Evolutionary conservation across 208 protist genomes (phyloP), one percentile per base, ranked within the genome.

Genomic region (Trypanosoma congolense): DNA sequence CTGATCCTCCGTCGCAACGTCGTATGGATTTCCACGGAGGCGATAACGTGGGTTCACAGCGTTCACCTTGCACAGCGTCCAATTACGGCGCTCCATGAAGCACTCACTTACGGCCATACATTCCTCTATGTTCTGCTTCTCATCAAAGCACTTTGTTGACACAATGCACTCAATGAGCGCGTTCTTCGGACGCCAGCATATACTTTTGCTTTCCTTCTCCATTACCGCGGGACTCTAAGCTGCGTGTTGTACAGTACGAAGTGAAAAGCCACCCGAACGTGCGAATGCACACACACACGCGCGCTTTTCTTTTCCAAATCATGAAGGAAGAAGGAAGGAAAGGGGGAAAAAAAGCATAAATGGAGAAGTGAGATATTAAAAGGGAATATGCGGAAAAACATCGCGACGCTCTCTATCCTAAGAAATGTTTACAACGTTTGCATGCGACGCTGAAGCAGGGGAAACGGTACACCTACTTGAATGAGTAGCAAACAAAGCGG

Each of bases 21-120:
- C 87, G 70, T 93, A 93, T 14, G 87, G 87, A 42, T 93, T 93
- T 46, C 87, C 87, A 6, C 87, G 82, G 18, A 91, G 58, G 3
- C 87, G 74, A 52, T 93, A 93, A 18, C 83, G 65, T 4, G 87
- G 87, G 66, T 93, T 93, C 8, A 83, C 53, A n/a, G 87, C 80
- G 47, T 93, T 93, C 68, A 90, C 77, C 67, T 93, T 93, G 59
- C 87, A 93, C 41, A 93, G 51, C 24, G 77, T 89, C 83, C 87
- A 93, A 61, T 93, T 93, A 14, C 81, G 69, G 5, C 87, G 72
- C 60, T 90, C 83, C 1, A 90, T 56, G 52, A 90, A 91, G 66
- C 87, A 93, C 47, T 91, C 80, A 61, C 83, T 91, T 14, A 53
- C 69, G 21, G 65, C 69, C 41, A 93, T 66, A 61, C 87, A 93